Evolutionary conservation across 345 rosid species (phyloP).

Genomic region (Psidium guajava): DNA sequence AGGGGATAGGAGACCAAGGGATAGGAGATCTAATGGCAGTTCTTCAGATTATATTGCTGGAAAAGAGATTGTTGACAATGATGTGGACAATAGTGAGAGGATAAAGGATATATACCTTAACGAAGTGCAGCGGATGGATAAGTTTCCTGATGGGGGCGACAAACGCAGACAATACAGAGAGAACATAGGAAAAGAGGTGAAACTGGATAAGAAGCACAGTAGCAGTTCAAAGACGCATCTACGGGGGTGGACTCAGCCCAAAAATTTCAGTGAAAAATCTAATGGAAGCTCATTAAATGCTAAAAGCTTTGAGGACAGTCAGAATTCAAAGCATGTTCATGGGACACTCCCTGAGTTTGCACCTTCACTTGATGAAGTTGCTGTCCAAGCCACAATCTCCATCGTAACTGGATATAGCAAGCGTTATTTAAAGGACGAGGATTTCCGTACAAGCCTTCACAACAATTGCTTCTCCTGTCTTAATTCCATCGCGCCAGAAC

Average conservation of each 20-base stretch:
- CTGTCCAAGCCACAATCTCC: conserved; percentile 43
- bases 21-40: background rate
- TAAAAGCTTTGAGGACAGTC: conserved; percentile 11
- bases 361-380: conserved; percentile 55
- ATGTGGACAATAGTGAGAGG: conserved; percentile 13
- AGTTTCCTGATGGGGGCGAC: conserved; percentile 1
- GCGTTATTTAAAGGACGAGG: conserved; percentile 28
- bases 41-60: conserved; percentile 3
- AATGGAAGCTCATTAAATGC: conserved; percentile 10
- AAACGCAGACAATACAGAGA: background rate
- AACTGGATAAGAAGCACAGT: conserved; percentile 3
- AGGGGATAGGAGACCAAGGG: too few species aligned
- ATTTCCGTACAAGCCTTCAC: conserved; percentile 22
- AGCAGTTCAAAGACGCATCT: conserved; percentile 8
- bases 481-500: conserved; percentile 5
- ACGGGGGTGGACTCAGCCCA: conserved; percentile 4
- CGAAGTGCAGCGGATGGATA: conserved; percentile 5
- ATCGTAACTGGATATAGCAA: conserved; percentile 35
- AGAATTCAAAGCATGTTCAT: conserved; percentile 5
- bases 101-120: conserved; percentile 24
- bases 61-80: conserved; percentile 31
- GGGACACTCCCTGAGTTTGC: conserved; percentile 9
- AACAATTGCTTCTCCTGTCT: conserved; percentile 35
- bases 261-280: conserved; percentile 9
- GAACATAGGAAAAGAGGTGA: conserved; percentile 7